Evolutionary conservation across 768 basidiomycete species (phyloP).

Genomic region (Kwoniella sp.): DNA sequence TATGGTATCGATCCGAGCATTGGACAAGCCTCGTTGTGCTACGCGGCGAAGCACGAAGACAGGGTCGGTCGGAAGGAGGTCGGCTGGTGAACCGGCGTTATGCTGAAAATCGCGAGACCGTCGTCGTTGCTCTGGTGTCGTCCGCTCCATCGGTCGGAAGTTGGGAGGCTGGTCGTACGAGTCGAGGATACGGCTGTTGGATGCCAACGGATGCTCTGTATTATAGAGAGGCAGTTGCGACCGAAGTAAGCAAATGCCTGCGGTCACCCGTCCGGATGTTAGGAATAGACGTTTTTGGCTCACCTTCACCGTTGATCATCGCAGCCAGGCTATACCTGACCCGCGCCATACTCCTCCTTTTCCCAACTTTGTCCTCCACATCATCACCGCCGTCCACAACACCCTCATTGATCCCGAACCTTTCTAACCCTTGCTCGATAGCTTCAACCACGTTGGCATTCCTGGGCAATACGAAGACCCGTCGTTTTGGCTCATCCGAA

Average conservation of each 20-base stretch:
- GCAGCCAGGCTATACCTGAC: constrained; percentile 81
- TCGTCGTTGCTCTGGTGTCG: constrained; percentile 69
- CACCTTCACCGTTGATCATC: constrained; percentile 67
- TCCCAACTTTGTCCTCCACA: constrained; percentile 85
- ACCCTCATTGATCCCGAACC: constrained; percentile 94
- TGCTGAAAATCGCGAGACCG: constrained; percentile 81
- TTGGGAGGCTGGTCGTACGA: constrained; percentile 75
- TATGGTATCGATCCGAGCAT: constrained; percentile 11
- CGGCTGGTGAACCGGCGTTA: constrained; percentile 70
- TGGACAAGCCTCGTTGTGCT: constrained; percentile 39
- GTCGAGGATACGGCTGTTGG: constrained; percentile 82
- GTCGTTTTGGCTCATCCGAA: constrained; percentile 13
- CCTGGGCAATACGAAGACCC: constrained; percentile 84
- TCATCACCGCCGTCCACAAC: constrained; percentile 99
- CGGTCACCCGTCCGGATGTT: not conserved
- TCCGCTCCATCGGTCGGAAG: constrained; percentile 67
- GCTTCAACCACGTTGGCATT: constrained; percentile 96
- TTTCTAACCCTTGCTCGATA: constrained; percentile 84
- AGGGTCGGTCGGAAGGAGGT: constrained; percentile 80
- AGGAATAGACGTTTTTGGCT: constrained; percentile 38
- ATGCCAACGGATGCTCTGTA: constrained; percentile 74
- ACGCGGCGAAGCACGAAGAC: constrained; percentile 86
- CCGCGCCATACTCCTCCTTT: constrained; percentile 73
- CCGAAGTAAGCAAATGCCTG: too few species aligned
- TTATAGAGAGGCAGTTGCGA: constrained; percentile 25